Conservation (phyloP, 148 eudicot genomes). For the Rheum nobile region DNA sequence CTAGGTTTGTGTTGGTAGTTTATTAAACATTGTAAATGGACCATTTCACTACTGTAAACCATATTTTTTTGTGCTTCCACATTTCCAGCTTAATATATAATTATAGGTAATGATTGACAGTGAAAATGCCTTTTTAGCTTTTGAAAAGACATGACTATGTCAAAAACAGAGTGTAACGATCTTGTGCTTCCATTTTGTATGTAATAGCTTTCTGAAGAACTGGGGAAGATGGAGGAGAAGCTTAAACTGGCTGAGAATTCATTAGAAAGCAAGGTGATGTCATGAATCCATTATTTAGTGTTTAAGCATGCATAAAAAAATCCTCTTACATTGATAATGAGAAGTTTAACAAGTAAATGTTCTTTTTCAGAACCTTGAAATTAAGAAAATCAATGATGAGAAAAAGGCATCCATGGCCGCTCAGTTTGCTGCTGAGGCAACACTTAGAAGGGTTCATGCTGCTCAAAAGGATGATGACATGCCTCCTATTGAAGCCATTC, state of each 20-base stretch:
- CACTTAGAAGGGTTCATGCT: constrained; percentile 79
- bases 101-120: not conserved
- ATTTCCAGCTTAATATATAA: too few relatives aligned
- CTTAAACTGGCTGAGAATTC: constrained; percentile 63
- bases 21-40: too few relatives aligned
- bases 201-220: constrained; percentile 56
- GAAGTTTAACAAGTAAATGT: constrained; percentile 4
- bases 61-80: too few relatives aligned
- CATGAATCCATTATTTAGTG: constrained; percentile 5
- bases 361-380: constrained; percentile 56
- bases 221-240: constrained; percentile 53
- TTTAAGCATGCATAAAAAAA: not conserved
- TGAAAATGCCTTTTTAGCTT: not conserved
- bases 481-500: constrained; percentile 85
- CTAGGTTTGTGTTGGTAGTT: not conserved
- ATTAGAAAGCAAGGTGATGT: constrained; percentile 55
- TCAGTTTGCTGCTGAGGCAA: constrained; percentile 84
- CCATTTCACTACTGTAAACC: too few relatives aligned
- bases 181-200: not conserved
- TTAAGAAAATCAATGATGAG: constrained; percentile 73
- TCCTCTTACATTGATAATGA: not conserved
- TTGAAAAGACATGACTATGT: not conserved
- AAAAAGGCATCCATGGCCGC: constrained; percentile 85
- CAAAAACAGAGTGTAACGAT: not conserved
- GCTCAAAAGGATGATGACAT: constrained; percentile 81